phyloP scores from a whole-genome alignment of 2,329 filamentous ascomycete genomes.

The Cytospora piceae region DNA sequence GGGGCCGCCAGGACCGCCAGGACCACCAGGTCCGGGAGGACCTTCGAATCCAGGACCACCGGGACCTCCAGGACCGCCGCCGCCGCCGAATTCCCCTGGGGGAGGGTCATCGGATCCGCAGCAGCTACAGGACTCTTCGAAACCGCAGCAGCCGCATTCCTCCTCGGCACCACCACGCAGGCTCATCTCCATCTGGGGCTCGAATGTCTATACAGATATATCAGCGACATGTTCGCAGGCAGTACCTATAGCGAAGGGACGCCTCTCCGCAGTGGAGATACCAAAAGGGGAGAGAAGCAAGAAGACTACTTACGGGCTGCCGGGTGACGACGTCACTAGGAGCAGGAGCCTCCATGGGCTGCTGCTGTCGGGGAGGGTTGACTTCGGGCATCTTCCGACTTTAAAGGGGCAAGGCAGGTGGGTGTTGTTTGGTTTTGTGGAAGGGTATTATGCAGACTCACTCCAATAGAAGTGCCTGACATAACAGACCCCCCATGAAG shows the following conservation, averaged over 20 bases:
- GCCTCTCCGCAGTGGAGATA: neutral
- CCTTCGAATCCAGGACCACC: constrained; percentile 7
- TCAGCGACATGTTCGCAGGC: neutral
- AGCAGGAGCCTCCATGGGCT: constrained; percentile 23
- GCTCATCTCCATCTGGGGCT: constrained; percentile 26
- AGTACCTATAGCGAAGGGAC: neutral
- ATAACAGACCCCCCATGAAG: neutral
- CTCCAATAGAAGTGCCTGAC: neutral
- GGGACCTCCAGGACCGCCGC: constrained; percentile 4
- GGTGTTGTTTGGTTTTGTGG: neutral
- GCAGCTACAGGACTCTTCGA: constrained; percentile 18
- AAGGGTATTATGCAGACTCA: neutral
- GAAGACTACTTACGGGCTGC: constrained; percentile 20
- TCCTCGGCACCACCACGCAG: constrained; percentile 27
- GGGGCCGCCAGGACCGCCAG: constrained; percentile 8
- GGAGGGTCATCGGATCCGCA: constrained; percentile 14
- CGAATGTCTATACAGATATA: constrained; percentile 5
- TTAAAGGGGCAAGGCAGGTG: neutral
- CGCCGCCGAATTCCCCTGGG: constrained; percentile 10
- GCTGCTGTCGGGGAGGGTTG: constrained; percentile 26
- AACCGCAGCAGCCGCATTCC: constrained; percentile 26
- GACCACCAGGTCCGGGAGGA: constrained; percentile 1
- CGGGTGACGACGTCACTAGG: constrained; percentile 7
- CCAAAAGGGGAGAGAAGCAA: too few relatives aligned
- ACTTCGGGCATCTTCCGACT: constrained; percentile 26